Base-by-base conservation (phyloP, 768 basidiomycete genomes). In the Auriscalpium orientale region DNA sequence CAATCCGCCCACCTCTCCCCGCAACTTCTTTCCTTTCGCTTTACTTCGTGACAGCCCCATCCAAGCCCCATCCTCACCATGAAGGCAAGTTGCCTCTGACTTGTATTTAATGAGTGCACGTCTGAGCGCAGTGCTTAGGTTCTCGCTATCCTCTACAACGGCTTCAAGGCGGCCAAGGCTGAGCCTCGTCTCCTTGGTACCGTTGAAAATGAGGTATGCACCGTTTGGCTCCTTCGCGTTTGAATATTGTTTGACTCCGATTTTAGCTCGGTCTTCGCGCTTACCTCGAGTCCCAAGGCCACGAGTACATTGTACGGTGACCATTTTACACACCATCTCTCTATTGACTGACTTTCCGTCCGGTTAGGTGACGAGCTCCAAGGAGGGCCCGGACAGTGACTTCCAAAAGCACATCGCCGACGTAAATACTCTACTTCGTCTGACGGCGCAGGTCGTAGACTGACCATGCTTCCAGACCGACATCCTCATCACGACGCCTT, bases 251-350 rank as follows among this genome's bases (percentile, higher is more conserved):
- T 18, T 43, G 40, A 43, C 40, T 28, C 13, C 40, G 18, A 3
- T 3, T 1, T 15, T 5, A 89, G 85, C 82, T 94, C 60, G 90
- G 89, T 45, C 73, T 92, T 62, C 74, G 76, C 51, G 67, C 82
- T 3, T 91, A 85, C 83, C 73, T 92, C 57, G 75, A 79, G 60
- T 77, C 79, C 4, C 74, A 80, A 54, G 91, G 91, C 22, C 89
- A 91, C 67, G 86, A 89, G 68, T 77, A 81, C 60, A 72, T 93
- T 56, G 90, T 84, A 68, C 40, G 80, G 65, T 13, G 21, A 34
- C 18, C 16, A 2, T 10, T 48, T 38, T 40, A 22, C 38, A 28
- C 13, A 13, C 43, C 20, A 13, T 37, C 38, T 38, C 46, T 56
- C 4, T 11, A 37, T 13, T 15, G 48, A 20, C 37, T 44, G 15